Base-by-base conservation (phyloP, 306 rosid genomes). In the Cicer arietinum region DNA sequence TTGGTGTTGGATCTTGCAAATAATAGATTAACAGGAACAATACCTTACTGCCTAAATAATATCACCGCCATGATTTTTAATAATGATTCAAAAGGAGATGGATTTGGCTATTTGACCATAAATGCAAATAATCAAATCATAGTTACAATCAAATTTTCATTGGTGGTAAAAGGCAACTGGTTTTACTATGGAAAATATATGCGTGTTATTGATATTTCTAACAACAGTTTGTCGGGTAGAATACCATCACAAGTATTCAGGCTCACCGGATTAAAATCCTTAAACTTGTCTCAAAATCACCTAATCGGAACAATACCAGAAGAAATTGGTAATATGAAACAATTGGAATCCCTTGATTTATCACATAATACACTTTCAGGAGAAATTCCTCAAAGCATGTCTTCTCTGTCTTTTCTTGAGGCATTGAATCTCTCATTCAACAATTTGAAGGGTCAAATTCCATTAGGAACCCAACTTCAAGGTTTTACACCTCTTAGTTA, bases 371-470 rank as follows among this genome's bases (percentile, higher is more conserved):
- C 44, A n/a, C 56, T 85, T 1, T 56, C 41, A 0, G 83, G 86
- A 6, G 48, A 81, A 62, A 85, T 85, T 10, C 86, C 86, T 25
- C 30, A 14, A 1, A 47, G 65, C 45, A 67, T 85, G 73, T 45
- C 77, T 11, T 16, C 7, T 0, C 42, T 75, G 1, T 62, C 69
- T 22, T 76, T 82, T n/a, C 61, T 82, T 2, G 35, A 8, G 46
- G 54, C 18, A 16, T 60, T 85, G 7, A 79, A 85, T 69, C 51
- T 85, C 13, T 79, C 86, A 3, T 63, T 54, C 76, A 85, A 85
- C 65, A 46, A 67, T 56, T 68, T 82, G 20, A 14, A 3, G 0
- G 82, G 86, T 12, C 17, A 47, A 74, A 79, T 81, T 2, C 86
- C 86, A 12, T 16, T 14, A 3, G 69, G 73, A 1, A 57, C 81